Percentiles rank a stretch among this genome's conserved stretches.
Conservation (phyloP, 2,329 filamentous ascomycete genomes). For the Penicillium sp. region DNA sequence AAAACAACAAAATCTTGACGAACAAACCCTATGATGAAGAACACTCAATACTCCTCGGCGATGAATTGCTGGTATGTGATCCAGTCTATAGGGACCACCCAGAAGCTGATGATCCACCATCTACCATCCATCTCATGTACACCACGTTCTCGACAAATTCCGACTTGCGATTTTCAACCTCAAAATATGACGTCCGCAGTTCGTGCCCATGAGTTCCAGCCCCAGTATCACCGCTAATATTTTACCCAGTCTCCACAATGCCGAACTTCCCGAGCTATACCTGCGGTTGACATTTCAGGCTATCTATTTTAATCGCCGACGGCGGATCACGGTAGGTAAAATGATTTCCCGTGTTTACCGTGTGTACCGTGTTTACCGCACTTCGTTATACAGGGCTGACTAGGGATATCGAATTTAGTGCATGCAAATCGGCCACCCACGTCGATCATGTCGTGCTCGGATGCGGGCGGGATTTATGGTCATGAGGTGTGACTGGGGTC, state of each 20-base stretch:
- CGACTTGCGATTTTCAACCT: not conserved
- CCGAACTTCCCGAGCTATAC: not conserved
- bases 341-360: not conserved
- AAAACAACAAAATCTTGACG: not conserved
- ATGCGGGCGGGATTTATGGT: not conserved
- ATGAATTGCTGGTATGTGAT: not conserved
- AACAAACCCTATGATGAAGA: not conserved
- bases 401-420: not conserved
- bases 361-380: not conserved
- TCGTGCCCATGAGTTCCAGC: not conserved
- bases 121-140: not conserved
- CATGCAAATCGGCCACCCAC: not conserved
- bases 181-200: not conserved
- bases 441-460: not conserved
- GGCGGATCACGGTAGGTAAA: not conserved
- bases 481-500: not conserved
- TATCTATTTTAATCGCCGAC: not conserved
- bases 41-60: not conserved
- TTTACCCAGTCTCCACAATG: not conserved
- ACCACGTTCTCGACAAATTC: not conserved
- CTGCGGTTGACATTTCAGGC: not conserved
- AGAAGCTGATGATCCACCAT: not conserved
- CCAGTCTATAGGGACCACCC: not conserved
- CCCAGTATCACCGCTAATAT: not conserved
- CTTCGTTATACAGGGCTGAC: not conserved